Evolutionary conservation across 208 protist species (phyloP), one percentile per base, ranked within the genome.

Genomic region (Trypanosoma avium): DNA sequence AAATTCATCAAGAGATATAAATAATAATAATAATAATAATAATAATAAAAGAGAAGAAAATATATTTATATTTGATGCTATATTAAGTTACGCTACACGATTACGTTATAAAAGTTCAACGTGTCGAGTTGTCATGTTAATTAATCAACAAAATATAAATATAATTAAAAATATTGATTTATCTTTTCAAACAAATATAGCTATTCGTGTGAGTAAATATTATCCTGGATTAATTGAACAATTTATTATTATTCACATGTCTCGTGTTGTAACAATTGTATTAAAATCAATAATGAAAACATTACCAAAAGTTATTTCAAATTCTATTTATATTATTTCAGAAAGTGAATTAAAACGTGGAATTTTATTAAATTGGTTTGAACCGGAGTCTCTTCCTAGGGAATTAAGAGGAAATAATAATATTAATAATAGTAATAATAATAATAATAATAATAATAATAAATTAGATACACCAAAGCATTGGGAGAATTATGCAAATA

Each of bases 201-300:
- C 61, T 24, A 22, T 66, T 19, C 61, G 61, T 12, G 35, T 66
- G 21, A 56, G 46, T 27, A 66, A 66, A 47, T 66, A 54, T 47
- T 66, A 40, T 36, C 61, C 61, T 19, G 45, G 48, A 2, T 29
- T 67, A 8, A 27, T 67, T 17, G 61, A 67, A 21, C n/a, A 17
- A n/a, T 15, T 67, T 19, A 47, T 60, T 50, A 36, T 67, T 17
- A 32, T 55, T 29, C n/a, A 56, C 46, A 60, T 67, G 61, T 38
- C 49, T 12, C 24, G 40, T 3, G 8, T 59, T 33, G 32, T 67
- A 5, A 35, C 49, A 35, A n/a, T 50, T 13, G 4, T 56, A 36
- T 2, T 32, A 24, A 60, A 42, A 19, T n/a, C 61, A 27, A 40
- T 67, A 4, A 47, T 60, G 12, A 12, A 43, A 35, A 6, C n/a